A percentile compares a stretch with the other conserved stretches of the same genome.
Evolutionary conservation across 768 basidiomycete genomes (phyloP).

Genomic region (Rubroboletus satanas): DNA sequence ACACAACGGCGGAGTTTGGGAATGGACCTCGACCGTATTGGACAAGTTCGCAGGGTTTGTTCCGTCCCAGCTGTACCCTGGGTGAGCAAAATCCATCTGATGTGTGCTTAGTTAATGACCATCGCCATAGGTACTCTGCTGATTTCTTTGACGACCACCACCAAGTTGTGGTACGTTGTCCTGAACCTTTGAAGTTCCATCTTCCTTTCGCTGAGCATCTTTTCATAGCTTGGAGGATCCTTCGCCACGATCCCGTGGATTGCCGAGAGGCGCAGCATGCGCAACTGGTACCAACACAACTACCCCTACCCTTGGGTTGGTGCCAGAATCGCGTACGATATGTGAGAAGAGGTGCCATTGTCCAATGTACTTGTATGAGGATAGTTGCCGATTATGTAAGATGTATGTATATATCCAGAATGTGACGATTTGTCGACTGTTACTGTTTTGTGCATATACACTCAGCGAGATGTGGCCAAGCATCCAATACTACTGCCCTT

Average conservation of each 20-base stretch:
- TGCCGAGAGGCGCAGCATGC: slow-evolving; percentile 66
- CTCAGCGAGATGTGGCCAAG: slow-evolving; percentile 37
- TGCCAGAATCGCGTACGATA: slow-evolving; percentile 61
- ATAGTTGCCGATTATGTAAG: slow-evolving; percentile 11
- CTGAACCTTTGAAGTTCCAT: neutral
- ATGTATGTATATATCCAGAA: neutral
- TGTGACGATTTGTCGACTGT: neutral
- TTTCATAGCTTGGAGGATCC: slow-evolving; percentile 77
- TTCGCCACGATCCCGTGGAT: slow-evolving; percentile 83
- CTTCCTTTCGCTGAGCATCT: neutral
- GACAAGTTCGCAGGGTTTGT: slow-evolving; percentile 71
- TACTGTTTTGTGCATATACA: no score
- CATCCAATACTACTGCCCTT: slow-evolving; percentile 70
- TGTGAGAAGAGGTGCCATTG: slow-evolving; percentile 7
- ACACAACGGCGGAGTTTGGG: slow-evolving; percentile 95
- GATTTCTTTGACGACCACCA: slow-evolving; percentile 93
- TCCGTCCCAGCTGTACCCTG: slow-evolving; percentile 80
- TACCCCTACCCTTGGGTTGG: slow-evolving; percentile 90
- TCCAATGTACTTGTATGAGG: slow-evolving; percentile 3
- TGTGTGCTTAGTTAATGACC: neutral
- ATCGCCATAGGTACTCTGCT: slow-evolving; percentile 54
- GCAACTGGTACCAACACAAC: slow-evolving; percentile 91
- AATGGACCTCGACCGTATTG: slow-evolving; percentile 89
- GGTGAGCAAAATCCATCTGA: slow-evolving; percentile 39
- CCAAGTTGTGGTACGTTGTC: slow-evolving; percentile 72